Percentiles rank a stretch among this genome's conserved stretches.
phyloP scores from a whole-genome alignment of 352 stramenopile genomes.

The Phytopythium helicoides region DNA sequence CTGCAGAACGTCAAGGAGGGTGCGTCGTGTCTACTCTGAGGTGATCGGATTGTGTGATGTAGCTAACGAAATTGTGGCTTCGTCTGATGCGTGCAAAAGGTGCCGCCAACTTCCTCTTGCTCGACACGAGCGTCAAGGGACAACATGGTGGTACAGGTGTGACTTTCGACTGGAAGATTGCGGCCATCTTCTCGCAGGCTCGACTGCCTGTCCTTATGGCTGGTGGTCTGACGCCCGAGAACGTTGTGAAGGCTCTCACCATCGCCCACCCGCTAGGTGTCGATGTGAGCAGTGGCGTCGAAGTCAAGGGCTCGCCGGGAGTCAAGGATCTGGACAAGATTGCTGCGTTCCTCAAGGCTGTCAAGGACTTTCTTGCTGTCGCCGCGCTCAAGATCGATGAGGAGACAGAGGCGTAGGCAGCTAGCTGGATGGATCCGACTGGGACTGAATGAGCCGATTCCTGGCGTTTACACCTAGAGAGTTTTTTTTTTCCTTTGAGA shows the following conservation, averaged over 20 bases:
- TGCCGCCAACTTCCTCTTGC: conserved; percentile 88
- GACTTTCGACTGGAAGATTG: conserved; percentile 97
- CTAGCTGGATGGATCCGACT: no score
- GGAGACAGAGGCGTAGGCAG: conserved; percentile 33
- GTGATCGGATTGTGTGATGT: background rate
- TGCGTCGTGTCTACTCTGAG: conserved; percentile 1
- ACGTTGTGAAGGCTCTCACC: conserved; percentile 90
- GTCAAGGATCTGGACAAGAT: conserved; percentile 70
- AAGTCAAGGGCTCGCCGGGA: conserved; percentile 71
- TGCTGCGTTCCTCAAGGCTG: conserved; percentile 54
- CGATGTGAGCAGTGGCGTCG: conserved; percentile 96
- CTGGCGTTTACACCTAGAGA: no score
- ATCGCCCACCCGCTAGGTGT: conserved; percentile 88
- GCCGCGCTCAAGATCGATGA: conserved; percentile 66
- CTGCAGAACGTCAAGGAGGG: conserved; percentile 56
- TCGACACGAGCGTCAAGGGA: conserved; percentile 97
- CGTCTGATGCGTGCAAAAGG: conserved; percentile 17
- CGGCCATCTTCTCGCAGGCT: conserved; percentile 83
- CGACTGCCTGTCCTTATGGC: conserved; percentile 96
- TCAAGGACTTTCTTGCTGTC: conserved; percentile 59
- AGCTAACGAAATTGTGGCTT: background rate
- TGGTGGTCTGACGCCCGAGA: conserved; percentile 93
- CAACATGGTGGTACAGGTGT: conserved; percentile 91
- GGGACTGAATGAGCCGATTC: no score
- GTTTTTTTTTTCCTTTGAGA: background rate